phyloP scores from a whole-genome alignment of 2,329 filamentous ascomycete species.

The Colletotrichum somersetense region DNA sequence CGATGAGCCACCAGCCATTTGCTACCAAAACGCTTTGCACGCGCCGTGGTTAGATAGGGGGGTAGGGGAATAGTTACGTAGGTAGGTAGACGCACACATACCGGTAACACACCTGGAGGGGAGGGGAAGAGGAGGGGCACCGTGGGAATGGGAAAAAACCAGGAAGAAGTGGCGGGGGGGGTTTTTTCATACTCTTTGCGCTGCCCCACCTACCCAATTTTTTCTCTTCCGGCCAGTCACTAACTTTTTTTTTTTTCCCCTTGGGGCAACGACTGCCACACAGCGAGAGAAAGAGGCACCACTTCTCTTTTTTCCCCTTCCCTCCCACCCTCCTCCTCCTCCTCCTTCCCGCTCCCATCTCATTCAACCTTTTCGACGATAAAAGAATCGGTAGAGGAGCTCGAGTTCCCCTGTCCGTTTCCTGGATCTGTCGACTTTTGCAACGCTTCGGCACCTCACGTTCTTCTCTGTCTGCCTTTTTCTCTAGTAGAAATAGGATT shows the following conservation, averaged over 20 bases:
- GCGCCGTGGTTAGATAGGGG: constrained; percentile 7
- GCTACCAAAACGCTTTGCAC: constrained; percentile 17
- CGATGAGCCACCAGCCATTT: background rate
- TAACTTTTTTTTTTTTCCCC: constrained; percentile 36
- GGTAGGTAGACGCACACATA: background rate
- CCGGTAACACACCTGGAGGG: background rate
- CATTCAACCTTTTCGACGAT: constrained; percentile 48
- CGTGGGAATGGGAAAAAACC: constrained; percentile 7
- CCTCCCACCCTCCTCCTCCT: constrained; percentile 13
- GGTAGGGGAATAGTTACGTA: background rate
- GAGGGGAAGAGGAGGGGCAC: constrained; percentile 2
- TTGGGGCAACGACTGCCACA: constrained; percentile 36
- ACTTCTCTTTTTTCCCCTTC: constrained; percentile 42
- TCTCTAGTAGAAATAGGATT: constrained; percentile 40
- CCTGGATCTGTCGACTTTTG: constrained; percentile 50
- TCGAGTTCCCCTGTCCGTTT: constrained; percentile 53
- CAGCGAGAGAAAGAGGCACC: constrained; percentile 31
- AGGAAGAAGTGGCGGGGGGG: constrained; percentile 44
- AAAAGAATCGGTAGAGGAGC: constrained; percentile 56
- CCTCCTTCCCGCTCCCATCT: constrained; percentile 38
- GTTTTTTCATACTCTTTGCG: constrained; percentile 44
- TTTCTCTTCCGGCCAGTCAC: constrained; percentile 38
- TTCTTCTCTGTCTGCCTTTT: constrained; percentile 39
- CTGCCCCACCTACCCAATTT: constrained; percentile 45
- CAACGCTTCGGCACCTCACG: constrained; percentile 45